A percentile compares a stretch with the other conserved stretches of the same genome.
Conservation (phyloP, 768 basidiomycete genomes). For the Daedaleopsis nitida region DNA sequence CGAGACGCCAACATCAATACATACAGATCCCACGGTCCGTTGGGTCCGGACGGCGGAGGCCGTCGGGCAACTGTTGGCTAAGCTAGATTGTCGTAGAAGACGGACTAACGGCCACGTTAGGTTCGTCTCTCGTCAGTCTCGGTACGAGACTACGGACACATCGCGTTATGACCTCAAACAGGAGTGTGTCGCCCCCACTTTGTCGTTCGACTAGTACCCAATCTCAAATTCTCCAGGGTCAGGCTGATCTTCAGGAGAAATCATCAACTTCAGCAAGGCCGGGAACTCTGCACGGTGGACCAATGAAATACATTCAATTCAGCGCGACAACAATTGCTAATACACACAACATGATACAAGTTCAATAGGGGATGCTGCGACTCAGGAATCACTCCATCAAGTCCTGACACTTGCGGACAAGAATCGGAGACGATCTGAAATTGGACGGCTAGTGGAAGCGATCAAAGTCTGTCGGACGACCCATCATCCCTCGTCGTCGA, state of each 20-base stretch:
- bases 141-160: neutral
- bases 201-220: too few species aligned
- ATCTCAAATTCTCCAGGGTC: too few species aligned
- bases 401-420: neutral
- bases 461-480: slow-evolving; percentile 53
- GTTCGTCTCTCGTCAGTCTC: too few species aligned
- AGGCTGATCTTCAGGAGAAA: too few species aligned
- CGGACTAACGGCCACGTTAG: too few species aligned
- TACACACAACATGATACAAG: slow-evolving; percentile 19
- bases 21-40: neutral
- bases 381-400: neutral
- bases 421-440: neutral
- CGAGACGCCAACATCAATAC: neutral
- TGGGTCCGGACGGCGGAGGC: neutral
- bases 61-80: neutral
- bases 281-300: neutral
- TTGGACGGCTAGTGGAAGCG: slow-evolving; percentile 43
- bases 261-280: too few species aligned
- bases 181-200: too few species aligned
- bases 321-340: slow-evolving; percentile 16
- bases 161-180: too few species aligned
- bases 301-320: neutral
- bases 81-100: neutral
- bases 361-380: neutral
- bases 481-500: slow-evolving; percentile 48